Evolutionary conservation across 495 filamentous ascomycete genomes (phyloP).

Genomic region (Lasiosphaeriaceae sp.): DNA sequence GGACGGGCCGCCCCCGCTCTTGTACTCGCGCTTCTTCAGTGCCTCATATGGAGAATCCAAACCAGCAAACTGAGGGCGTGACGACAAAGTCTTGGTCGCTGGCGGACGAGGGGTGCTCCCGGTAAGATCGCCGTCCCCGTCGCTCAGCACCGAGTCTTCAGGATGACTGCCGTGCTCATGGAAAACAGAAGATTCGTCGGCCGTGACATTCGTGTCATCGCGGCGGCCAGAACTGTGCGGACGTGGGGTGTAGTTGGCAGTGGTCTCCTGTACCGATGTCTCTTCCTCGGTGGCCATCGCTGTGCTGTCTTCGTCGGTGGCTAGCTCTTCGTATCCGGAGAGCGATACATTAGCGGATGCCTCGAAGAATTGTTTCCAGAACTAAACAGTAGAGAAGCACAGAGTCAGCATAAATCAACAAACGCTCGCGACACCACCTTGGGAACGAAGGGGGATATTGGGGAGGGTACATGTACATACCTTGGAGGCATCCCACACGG

Average conservation of each 20-base stretch:
- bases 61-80: constrained; percentile 49
- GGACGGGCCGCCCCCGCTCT: constrained; percentile 18
- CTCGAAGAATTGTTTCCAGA: constrained; percentile 99
- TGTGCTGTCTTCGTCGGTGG: constrained; percentile 49
- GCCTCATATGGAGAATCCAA: constrained; percentile 66
- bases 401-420: neutral
- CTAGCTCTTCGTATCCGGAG: constrained; percentile 87
- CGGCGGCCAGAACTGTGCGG: constrained; percentile 29
- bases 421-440: neutral
- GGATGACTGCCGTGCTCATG: constrained; percentile 26
- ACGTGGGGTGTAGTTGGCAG: constrained; percentile 40
- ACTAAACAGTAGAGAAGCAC: constrained; percentile 47
- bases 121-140: constrained; percentile 45
- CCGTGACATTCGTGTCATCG: constrained; percentile 28
- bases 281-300: constrained; percentile 34
- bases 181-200: constrained; percentile 31
- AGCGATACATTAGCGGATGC: constrained; percentile 94
- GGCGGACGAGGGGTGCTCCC: constrained; percentile 53
- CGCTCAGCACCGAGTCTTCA: constrained; percentile 51
- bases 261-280: constrained; percentile 32
- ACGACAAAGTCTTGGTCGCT: constrained; percentile 35
- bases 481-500: constrained; percentile 97
- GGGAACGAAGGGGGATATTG: neutral
- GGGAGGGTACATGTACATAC: constrained; percentile 34
- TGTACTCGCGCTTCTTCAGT: constrained; percentile 57